Percentiles rank a stretch among this genome's conserved stretches.
Conservation (phyloP, 495 filamentous ascomycete genomes). For the Tricharina praecox region DNA sequence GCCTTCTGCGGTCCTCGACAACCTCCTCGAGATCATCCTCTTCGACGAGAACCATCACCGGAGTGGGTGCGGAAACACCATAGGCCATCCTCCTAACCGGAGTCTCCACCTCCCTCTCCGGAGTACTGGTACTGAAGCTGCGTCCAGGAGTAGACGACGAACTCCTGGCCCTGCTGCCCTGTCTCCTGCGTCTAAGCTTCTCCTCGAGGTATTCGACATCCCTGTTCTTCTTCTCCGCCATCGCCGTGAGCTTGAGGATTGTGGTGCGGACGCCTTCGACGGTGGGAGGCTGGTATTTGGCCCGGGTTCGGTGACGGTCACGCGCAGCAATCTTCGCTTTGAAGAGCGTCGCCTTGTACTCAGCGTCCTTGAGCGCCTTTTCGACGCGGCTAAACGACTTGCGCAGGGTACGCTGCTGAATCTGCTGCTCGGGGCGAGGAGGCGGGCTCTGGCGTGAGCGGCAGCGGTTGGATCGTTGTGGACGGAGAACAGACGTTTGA, state of each 20-base stretch:
- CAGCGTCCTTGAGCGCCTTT: slow-evolving; percentile 55
- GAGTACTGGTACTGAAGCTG: slow-evolving; percentile 14
- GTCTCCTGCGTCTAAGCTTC: slow-evolving; percentile 38
- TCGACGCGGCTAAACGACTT: slow-evolving; percentile 50
- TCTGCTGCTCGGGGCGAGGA: slow-evolving; percentile 69
- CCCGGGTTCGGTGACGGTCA: slow-evolving; percentile 31
- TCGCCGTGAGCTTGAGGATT: slow-evolving; percentile 77
- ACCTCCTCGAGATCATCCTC: slow-evolving; percentile 22
- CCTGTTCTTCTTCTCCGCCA: slow-evolving; percentile 71
- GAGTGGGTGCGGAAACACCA: slow-evolving; percentile 5
- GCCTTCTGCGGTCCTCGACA: slow-evolving; percentile 22
- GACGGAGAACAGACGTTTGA: slow-evolving; percentile 51
- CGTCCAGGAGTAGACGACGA: slow-evolving; percentile 11
- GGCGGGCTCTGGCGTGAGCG: slow-evolving; percentile 42
- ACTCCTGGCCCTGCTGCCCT: slow-evolving; percentile 11
- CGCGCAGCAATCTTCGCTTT: slow-evolving; percentile 56
- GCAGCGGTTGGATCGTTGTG: slow-evolving; percentile 44
- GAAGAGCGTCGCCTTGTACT: slow-evolving; percentile 66
- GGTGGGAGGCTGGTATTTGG: slow-evolving; percentile 42
- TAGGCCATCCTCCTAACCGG: slow-evolving; percentile 12
- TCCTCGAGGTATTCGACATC: slow-evolving; percentile 80
- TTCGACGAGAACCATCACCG: slow-evolving; percentile 19
- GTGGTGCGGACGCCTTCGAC: slow-evolving; percentile 83
- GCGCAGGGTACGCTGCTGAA: slow-evolving; percentile 67
- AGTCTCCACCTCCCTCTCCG: slow-evolving; percentile 8